phyloP scores from a whole-genome alignment of 2,329 filamentous ascomycete genomes.

The Pezicula rhizophila region DNA sequence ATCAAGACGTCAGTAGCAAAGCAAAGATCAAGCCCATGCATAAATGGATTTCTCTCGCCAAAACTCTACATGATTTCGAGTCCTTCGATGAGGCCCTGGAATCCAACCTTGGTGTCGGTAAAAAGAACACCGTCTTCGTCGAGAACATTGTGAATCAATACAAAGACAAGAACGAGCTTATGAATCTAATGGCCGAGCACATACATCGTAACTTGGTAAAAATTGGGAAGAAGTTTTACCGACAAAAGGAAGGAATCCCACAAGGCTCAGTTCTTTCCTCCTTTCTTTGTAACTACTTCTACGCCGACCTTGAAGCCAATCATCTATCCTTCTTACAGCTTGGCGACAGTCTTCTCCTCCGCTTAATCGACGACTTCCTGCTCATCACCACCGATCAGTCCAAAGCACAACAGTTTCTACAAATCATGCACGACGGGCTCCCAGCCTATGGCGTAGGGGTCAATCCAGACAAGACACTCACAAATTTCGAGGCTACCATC shows the following conservation, averaged over 20 bases:
- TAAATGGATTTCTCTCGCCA: slow-evolving; percentile 24
- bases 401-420: slow-evolving; percentile 68
- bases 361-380: slow-evolving; percentile 89
- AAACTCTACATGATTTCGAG: slow-evolving; percentile 18
- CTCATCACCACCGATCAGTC: slow-evolving; percentile 67
- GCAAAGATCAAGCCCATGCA: slow-evolving; percentile 18
- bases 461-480: slow-evolving; percentile 71
- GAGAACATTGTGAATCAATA: slow-evolving; percentile 56
- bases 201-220: slow-evolving; percentile 81
- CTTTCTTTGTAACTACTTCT: slow-evolving; percentile 91
- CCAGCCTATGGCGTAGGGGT: slow-evolving; percentile 76
- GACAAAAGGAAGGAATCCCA: slow-evolving; percentile 83
- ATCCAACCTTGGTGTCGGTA: slow-evolving; percentile 25
- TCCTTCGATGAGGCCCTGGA: slow-evolving; percentile 25
- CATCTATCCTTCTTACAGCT: slow-evolving; percentile 60
- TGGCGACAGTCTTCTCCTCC: slow-evolving; percentile 61
- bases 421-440: slow-evolving; percentile 73
- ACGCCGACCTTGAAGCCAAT: slow-evolving; percentile 74
- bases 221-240: slow-evolving; percentile 81
- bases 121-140: slow-evolving; percentile 68
- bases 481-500: slow-evolving; percentile 70
- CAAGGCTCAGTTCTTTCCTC: slow-evolving; percentile 88
- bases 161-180: slow-evolving; percentile 52
- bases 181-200: slow-evolving; percentile 71
- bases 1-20: slow-evolving; percentile 1